Percentiles rank a stretch among this genome's conserved stretches.
Conservation (phyloP, 169 alveolate species). For the Blepharisma undulans region DNA sequence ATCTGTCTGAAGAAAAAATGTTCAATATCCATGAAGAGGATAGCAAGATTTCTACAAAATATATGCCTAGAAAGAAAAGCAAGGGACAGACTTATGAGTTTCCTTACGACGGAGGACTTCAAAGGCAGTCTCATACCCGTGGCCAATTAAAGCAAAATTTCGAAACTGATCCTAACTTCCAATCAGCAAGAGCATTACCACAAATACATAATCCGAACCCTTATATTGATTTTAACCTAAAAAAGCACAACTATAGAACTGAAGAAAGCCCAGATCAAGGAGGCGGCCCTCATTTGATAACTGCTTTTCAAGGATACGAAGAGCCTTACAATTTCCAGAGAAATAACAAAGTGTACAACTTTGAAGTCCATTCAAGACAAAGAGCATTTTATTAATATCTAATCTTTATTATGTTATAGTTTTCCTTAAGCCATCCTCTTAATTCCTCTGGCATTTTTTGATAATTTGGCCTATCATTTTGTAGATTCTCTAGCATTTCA, state of each 20-base stretch:
- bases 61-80: slow-evolving; percentile 12
- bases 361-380: neutral
- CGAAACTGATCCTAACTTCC: neutral
- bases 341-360: neutral
- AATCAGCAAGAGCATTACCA: slow-evolving; percentile 34
- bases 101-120: neutral
- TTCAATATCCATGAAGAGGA: neutral
- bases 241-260: neutral
- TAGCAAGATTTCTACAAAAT: neutral
- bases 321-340: neutral
- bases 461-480: neutral
- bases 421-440: neutral
- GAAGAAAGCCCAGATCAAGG: slow-evolving; percentile 34
- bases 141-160: neutral
- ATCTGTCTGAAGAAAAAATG: neutral
- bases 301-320: neutral
- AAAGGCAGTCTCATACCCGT: neutral
- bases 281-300: slow-evolving; percentile 27
- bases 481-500: neutral
- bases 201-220: neutral
- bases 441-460: neutral
- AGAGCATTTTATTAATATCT: neutral
- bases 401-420: neutral
- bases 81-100: neutral
- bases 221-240: neutral